Evolutionary conservation across 2,329 filamentous ascomycete genomes (phyloP).

Genomic region (Fusarium cyanostomum): DNA sequence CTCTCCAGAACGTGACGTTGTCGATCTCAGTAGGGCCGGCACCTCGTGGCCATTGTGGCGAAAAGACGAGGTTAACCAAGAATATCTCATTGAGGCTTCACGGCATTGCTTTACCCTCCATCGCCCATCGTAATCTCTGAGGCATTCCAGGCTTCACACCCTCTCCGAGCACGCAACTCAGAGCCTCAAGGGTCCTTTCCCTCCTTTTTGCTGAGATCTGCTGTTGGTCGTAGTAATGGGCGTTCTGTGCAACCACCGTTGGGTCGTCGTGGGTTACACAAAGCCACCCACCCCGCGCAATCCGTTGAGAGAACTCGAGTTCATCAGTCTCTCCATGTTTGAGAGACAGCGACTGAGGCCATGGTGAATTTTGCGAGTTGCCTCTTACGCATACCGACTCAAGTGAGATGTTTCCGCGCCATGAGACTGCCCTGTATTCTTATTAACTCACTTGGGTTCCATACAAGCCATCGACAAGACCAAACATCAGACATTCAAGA

Average conservation of each 20-base stretch:
- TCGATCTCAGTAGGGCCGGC: constrained; percentile 11
- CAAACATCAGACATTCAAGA: not conserved
- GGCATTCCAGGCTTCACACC: constrained; percentile 27
- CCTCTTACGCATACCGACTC: not conserved
- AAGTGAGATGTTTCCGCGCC: not conserved
- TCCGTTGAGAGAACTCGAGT: constrained; percentile 21
- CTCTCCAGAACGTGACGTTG: constrained; percentile 5
- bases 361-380: not conserved
- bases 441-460: not conserved
- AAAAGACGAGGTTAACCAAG: constrained; percentile 10
- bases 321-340: not conserved
- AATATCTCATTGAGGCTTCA: not conserved
- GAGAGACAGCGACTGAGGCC: not conserved
- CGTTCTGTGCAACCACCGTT: constrained; percentile 18
- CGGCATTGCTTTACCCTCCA: constrained; percentile 20
- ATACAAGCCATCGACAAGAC: constrained; percentile 7
- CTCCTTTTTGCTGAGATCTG: constrained; percentile 21
- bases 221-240: constrained; percentile 26
- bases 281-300: constrained; percentile 18
- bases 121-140: constrained; percentile 24
- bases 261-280: constrained; percentile 19
- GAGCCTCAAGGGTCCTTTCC: constrained; percentile 30
- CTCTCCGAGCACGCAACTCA: constrained; percentile 15
- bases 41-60: constrained; percentile 16
- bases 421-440: not conserved